Base-by-base conservation (phyloP, 139 green algal genomes). In the Zygnema cylindricum region DNA sequence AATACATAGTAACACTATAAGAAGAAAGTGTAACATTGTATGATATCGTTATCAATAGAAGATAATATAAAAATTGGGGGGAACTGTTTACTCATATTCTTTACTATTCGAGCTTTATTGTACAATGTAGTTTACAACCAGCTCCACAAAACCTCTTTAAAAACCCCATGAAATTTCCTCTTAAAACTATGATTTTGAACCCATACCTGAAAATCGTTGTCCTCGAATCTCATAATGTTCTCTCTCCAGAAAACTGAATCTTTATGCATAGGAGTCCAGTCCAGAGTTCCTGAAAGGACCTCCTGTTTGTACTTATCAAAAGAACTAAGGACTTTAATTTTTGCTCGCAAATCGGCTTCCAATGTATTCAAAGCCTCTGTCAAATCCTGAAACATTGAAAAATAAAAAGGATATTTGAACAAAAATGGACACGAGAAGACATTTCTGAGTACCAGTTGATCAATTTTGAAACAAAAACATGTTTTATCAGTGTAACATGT, bases 191-290 rank as follows among this genome's bases (percentile, higher is more conserved):
- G n/a, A n/a, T n/a, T n/a, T n/a, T n/a, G n/a, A n/a, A n/a, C n/a
- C 0, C 69, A 11, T 1, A 91, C 88, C 76, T 91, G 84, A 92
- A 96, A 98, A 93, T 99, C 96, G 78, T 96, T 95, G 32, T 99
- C 96, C 79, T 96, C 95, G 86, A 99, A 95, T 81, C 95, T 94
- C 35, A 94, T 91, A 1, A 95, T 89, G 84, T 99, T 98, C 77
- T 98, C 94, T 32, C 84, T 84, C 95, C 95, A 97, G 73, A 97
- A 97, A 2, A 82, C 38, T 23, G 91, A 82, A 43, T 93, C 88
- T 57, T 94, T 96, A 93, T 98, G 97, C 94, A 97, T 95, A 42
- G 95, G 94, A 36, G 84, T 93, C 95, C 95, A 98, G 77, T 96
- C 95, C 63, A 99, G 93, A 75, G 84, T 92, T 35, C 97, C 97